These are phyloP conservation scores for Achaetomiella virescens DNA, from an alignment of 495 filamentous ascomycete species.

Conservation along the genomic window DNA sequence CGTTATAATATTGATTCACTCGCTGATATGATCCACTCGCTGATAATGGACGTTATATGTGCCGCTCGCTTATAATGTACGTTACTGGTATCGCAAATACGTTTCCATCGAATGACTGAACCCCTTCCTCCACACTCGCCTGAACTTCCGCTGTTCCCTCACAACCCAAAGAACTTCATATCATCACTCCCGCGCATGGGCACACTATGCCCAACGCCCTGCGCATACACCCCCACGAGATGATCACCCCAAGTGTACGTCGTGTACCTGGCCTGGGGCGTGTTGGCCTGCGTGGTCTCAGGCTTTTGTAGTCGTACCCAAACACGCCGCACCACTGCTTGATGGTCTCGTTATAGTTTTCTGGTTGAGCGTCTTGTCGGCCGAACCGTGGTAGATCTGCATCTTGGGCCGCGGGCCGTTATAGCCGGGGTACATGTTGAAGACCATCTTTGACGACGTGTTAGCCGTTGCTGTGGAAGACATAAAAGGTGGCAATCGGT, in stretches of 20 bases:
- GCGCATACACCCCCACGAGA: slow-evolving; percentile 17
- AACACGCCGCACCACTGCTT: slow-evolving; percentile 49
- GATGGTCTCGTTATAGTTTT: slow-evolving; percentile 45
- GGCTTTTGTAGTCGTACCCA: slow-evolving; percentile 24
- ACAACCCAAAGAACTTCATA: slow-evolving; percentile 22
- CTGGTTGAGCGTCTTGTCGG: slow-evolving; percentile 36
- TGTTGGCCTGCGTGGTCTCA: slow-evolving; percentile 10
- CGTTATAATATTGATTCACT: no score
- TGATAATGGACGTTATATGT: no score
- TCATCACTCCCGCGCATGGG: slow-evolving; percentile 20
- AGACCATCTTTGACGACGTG: slow-evolving; percentile 21
- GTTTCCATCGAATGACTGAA: no score
- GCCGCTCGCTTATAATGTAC: no score
- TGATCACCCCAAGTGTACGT: slow-evolving; percentile 17
- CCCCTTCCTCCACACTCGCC: no score
- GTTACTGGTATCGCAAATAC: no score
- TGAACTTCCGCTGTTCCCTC: not conserved
- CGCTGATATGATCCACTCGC: no score
- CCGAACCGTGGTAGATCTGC: slow-evolving; percentile 47
- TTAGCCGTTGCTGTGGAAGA: not conserved
- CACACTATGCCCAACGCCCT: slow-evolving; percentile 23
- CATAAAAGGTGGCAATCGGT: not conserved
- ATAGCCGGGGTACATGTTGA: slow-evolving; percentile 41
- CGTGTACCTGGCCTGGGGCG: slow-evolving; percentile 17
- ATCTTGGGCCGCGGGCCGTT: slow-evolving; percentile 39